These are phyloP conservation scores for Scheffersomyces spartinae DNA, from an alignment of 805 yeast species.

Conservation along the genomic window DNA sequence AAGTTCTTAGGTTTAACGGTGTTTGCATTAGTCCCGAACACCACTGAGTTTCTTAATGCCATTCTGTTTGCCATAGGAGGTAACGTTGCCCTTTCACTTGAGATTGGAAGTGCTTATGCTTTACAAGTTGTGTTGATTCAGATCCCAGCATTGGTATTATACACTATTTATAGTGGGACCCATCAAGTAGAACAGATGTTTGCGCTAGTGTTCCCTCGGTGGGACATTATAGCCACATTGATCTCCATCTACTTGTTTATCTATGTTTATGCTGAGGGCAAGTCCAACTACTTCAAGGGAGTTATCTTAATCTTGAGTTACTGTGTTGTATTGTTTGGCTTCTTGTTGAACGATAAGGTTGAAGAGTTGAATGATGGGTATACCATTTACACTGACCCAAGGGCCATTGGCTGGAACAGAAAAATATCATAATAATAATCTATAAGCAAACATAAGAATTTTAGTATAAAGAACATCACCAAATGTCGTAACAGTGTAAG, in stretches of 20 bases:
- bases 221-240: slow-evolving; percentile 85
- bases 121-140: slow-evolving; percentile 90
- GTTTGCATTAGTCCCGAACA: slow-evolving; percentile 92
- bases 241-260: slow-evolving; percentile 83
- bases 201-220: slow-evolving; percentile 81
- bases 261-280: slow-evolving; percentile 93
- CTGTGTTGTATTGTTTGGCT: slow-evolving; percentile 65
- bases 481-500: too few relatives aligned
- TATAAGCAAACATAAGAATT: too few relatives aligned
- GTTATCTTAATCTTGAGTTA: slow-evolving; percentile 75
- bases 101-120: slow-evolving; percentile 96
- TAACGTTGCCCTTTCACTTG: slow-evolving; percentile 93
- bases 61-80: slow-evolving; percentile 95
- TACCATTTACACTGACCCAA: too few relatives aligned
- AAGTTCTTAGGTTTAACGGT: slow-evolving; percentile 88
- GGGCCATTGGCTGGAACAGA: too few relatives aligned
- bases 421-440: too few relatives aligned
- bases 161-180: slow-evolving; percentile 42
- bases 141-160: slow-evolving; percentile 80
- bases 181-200: slow-evolving; percentile 40
- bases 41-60: slow-evolving; percentile 94
- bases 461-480: too few relatives aligned
- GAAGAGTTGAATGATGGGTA: slow-evolving; percentile 21
- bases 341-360: slow-evolving; percentile 47
- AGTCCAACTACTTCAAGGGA: slow-evolving; percentile 93